A percentile compares a stretch with the other conserved stretches of the same genome.
Evolutionary conservation across 2,329 filamentous ascomycete genomes (phyloP).

Genomic region (Chrysoporthe puriensis): DNA sequence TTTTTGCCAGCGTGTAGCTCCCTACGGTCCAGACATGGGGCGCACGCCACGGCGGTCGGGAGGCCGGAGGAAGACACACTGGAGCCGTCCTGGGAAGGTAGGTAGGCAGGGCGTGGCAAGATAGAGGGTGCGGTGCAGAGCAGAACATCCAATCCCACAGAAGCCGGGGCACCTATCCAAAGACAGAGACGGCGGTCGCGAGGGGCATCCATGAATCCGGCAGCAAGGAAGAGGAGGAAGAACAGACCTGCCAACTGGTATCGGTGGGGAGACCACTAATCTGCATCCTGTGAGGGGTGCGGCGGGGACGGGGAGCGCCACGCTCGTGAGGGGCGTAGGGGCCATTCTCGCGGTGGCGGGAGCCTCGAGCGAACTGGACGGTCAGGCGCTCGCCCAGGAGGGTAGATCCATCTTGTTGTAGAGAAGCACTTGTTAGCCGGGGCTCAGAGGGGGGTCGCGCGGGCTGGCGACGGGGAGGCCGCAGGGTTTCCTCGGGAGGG

Average conservation of each 20-base stretch:
- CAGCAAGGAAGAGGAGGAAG: slow-evolving; percentile 61
- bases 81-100: slow-evolving; percentile 27
- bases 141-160: slow-evolving; percentile 27
- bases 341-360: slow-evolving; percentile 56
- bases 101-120: slow-evolving; percentile 20
- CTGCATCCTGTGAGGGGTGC: slow-evolving; percentile 95
- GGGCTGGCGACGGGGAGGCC: slow-evolving; percentile 33
- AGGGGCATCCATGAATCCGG: slow-evolving; percentile 46
- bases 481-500: slow-evolving; percentile 37
- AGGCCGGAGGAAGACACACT: slow-evolving; percentile 29
- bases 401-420: slow-evolving; percentile 82
- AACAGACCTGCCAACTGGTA: slow-evolving; percentile 99
- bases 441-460: slow-evolving; percentile 34
- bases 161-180: slow-evolving; percentile 28
- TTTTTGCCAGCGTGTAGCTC: slow-evolving; percentile 13
- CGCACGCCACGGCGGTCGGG: slow-evolving; percentile 18
- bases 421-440: slow-evolving; percentile 40
- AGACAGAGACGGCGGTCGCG: slow-evolving; percentile 24
- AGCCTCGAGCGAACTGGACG: slow-evolving; percentile 95
- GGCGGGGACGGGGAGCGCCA: slow-evolving; percentile 75
- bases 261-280: slow-evolving; percentile 95
- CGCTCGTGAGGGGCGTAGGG: slow-evolving; percentile 59
- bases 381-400: slow-evolving; percentile 98
- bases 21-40: slow-evolving; percentile 25
- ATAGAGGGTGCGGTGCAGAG: slow-evolving; percentile 7